Evolutionary conservation across 176 grass and related monocot species (phyloP).

Genomic region (Carex scoparia): DNA sequence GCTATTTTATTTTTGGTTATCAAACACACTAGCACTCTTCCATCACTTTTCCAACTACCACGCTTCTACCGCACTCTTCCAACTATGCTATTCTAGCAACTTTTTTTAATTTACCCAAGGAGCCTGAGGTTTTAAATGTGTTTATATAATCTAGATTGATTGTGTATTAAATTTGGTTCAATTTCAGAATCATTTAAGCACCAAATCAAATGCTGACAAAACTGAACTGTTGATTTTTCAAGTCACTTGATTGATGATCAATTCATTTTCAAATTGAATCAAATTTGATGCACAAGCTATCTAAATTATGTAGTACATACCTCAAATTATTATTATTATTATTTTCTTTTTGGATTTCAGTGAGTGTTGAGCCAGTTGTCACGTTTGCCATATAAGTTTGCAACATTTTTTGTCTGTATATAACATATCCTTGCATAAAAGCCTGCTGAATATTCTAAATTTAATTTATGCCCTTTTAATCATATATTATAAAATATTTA

Average conservation of each 20-base stretch:
- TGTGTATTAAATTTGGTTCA: not conserved
- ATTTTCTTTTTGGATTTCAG: not conserved
- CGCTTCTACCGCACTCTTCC: not conserved
- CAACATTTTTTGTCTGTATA: not conserved
- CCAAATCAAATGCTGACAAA: not conserved
- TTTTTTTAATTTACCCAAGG: too few species aligned
- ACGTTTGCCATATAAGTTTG: not conserved
- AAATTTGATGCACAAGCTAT: not conserved
- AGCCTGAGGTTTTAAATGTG: not conserved
- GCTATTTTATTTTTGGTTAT: not conserved
- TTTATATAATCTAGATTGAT: not conserved
- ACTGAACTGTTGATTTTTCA: not conserved
- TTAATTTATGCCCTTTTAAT: not conserved
- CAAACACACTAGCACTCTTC: not conserved
- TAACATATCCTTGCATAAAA: not conserved
- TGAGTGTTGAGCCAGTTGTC: not conserved
- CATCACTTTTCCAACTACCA: not conserved
- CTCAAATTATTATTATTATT: not conserved
- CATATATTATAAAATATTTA: not conserved
- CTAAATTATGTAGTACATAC: not conserved
- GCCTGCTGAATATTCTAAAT: not conserved
- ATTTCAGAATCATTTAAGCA: not conserved
- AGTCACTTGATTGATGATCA: not conserved
- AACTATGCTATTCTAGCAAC: not conserved
- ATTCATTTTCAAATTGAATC: not conserved